Base-by-base conservation (phyloP, 352 stramenopile species). In the Pythium grandisporangium region DNA sequence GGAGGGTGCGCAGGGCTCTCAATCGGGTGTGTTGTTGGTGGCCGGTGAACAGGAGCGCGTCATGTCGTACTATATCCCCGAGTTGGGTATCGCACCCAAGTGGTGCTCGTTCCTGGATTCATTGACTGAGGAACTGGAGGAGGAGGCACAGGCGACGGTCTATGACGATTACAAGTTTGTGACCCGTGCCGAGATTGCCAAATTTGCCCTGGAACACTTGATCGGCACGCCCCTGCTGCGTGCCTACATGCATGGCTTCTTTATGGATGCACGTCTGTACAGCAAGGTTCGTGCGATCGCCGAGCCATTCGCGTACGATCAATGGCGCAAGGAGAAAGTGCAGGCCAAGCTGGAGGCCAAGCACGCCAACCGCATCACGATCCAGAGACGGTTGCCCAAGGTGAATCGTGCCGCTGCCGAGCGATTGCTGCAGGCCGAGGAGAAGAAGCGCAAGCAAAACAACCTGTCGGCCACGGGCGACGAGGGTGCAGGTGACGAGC, bases 131-230 rank as follows among this genome's bases (percentile, higher is more conserved):
- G 96, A 99, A 65, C 69, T 99, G 2, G 96, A 99, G 58, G 96
- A 99, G 66, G 82, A 95, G 45, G 77, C 92, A 48, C 81, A 90
- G 45, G 70, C 89, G 53, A 96, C 76, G 7, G 84, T 99, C 3
- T 99, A 98, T 64, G 95, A 99, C 48, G 97, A 99, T 69, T 99
- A 98, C 72, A 98, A 98, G 61, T 99, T 99, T 66, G 84, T 99
- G 16, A 98, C 93, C 20, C 71, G 84, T 10, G 59, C 93, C 11
- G 95, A 99, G 58, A 77, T 99, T 26, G 72, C 96, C 44, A 76
- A 84, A 19, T 90, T 99, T n/a, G 96, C 95, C 27, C 79, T 98
- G n/a, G 82, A 93, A 42, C 95, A 99, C 55, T 75, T 99, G 26
- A 83, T 99, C 34, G 97, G 97, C 30, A 99, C 95, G 29, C 89